Evolutionary conservation across 73 alveolate species (phyloP), one percentile per base, ranked within the genome.

Genomic region (Effrenium voratum): DNA sequence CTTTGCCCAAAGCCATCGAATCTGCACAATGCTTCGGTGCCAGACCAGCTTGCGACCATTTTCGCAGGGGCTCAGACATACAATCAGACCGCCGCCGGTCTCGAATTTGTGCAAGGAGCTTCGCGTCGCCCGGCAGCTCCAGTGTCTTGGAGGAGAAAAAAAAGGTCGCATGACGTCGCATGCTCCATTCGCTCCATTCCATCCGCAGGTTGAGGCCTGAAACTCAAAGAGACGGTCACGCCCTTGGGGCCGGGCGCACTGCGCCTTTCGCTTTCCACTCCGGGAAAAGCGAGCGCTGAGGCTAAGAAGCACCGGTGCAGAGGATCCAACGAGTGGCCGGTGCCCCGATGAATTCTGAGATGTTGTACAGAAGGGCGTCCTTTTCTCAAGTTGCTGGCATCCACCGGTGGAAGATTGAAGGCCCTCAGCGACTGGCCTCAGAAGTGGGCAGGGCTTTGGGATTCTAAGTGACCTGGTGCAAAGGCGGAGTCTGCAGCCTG

Each of bases 401-500:
- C 24, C 38, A 52, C 28, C 49, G 47, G 28, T 90, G 97, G 97
- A 90, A 76, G 13, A 26, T 43, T 57, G 88, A 70, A n/a, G 87
- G n/a, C 19, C 43, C 34, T 28, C 97, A 59, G 97, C 87, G 43
- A 13, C 76, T 30, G 75, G 76, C 80, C 87, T 34, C n/a, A 75
- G 68, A 6, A 5, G 43, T 66, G 79, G 40, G 41, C 16, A 5
- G 44, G 63, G 63, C 8, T 40, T 66, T 13, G 10, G 0, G 79
- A 28, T 66, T 66, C 41, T 24, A 66, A 28, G 15, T 30, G 40
- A 66, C 75, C 15, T 32, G 50, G 30, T 41, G 30, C 5, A 32
- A 34, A 90, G 97, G 97, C 68, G 97, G 97, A 50, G 46, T 13
- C 88, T 90, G 75, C 88, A 90, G 59, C 88, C 97, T n/a, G n/a